These are phyloP conservation scores for Russula olivacea DNA, from an alignment of 768 basidiomycete genomes.

Conservation along the genomic window DNA sequence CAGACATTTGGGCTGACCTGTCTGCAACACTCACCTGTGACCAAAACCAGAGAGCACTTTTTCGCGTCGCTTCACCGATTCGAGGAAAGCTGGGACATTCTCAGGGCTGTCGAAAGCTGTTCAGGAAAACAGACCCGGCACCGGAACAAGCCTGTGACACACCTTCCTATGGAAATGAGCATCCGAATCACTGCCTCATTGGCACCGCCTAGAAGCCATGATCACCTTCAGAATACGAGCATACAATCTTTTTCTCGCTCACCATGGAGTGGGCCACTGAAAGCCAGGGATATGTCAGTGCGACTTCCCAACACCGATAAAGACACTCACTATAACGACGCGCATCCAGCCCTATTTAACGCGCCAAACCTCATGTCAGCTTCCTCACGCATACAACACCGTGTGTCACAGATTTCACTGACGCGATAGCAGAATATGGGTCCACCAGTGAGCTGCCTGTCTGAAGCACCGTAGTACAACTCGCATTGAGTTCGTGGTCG, in stretches of 20 bases:
- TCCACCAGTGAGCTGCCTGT: constrained; percentile 87
- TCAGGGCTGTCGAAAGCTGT: constrained; percentile 47
- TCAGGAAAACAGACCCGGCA: not conserved
- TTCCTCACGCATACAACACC: not conserved
- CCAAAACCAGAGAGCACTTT: constrained; percentile 89
- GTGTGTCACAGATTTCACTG: constrained; percentile 23
- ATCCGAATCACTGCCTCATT: constrained; percentile 94
- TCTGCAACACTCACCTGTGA: constrained; percentile 52
- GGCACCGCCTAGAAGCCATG: constrained; percentile 55
- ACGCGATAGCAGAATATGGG: constrained; percentile 83
- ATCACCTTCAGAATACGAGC: not conserved
- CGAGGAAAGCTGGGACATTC: constrained; percentile 80
- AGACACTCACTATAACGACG: constrained; percentile 79
- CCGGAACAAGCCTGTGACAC: constrained; percentile 28
- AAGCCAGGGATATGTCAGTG: constrained; percentile 8
- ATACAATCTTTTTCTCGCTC: constrained; percentile 10
- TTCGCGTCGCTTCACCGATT: constrained; percentile 82
- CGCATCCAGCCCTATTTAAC: constrained; percentile 63
- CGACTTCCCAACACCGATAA: not conserved
- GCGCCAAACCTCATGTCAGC: constrained; percentile 1
- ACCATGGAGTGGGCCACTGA: constrained; percentile 69
- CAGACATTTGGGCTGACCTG: not conserved
- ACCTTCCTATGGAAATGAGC: constrained; percentile 84
- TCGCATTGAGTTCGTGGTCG: constrained; percentile 88
- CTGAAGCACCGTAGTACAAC: constrained; percentile 79